Evolutionary conservation across 1,139 yeast species (phyloP).

Genomic region (Lodderomyces orthopsilosis): DNA sequence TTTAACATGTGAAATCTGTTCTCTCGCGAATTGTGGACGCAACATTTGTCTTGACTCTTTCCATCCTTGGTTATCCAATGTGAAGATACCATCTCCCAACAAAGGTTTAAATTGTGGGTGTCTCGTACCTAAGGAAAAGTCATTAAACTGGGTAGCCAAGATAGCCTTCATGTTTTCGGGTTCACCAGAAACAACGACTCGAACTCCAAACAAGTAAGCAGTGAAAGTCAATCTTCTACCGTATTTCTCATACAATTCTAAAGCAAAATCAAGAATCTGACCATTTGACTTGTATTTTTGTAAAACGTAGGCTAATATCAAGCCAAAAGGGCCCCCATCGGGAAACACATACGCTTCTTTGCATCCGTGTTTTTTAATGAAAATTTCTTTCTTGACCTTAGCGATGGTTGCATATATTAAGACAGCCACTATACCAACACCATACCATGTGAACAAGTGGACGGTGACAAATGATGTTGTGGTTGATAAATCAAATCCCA

Average conservation of each 20-base stretch:
- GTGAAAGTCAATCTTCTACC: conserved; percentile 19
- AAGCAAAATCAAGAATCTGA: conserved; percentile 22
- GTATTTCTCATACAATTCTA: conserved; percentile 13
- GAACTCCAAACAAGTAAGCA: conserved; percentile 35
- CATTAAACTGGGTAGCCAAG: conserved; percentile 46
- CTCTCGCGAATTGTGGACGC: conserved; percentile 54
- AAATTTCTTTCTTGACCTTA: conserved; percentile 7
- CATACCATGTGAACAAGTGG: conserved; percentile 12
- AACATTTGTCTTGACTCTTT: conserved; percentile 53
- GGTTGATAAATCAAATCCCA: background rate
- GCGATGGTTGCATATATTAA: conserved; percentile 7
- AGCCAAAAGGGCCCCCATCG: conserved; percentile 16
- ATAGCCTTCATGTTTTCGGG: conserved; percentile 37
- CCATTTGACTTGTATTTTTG: conserved; percentile 23
- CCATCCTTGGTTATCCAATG: conserved; percentile 57
- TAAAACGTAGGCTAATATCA: conserved; percentile 12
- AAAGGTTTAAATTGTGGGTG: conserved; percentile 40
- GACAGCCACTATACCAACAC: conserved; percentile 1
- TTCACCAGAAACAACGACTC: conserved; percentile 21
- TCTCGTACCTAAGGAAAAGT: conserved; percentile 50
- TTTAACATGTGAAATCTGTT: conserved; percentile 46
- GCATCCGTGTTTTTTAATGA: conserved; percentile 10
- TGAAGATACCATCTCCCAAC: conserved; percentile 58
- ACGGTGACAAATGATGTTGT: background rate
- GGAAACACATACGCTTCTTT: conserved; percentile 8